phyloP scores from a whole-genome alignment of 768 basidiomycete species.

The Suillus fuscotomentosus region DNA sequence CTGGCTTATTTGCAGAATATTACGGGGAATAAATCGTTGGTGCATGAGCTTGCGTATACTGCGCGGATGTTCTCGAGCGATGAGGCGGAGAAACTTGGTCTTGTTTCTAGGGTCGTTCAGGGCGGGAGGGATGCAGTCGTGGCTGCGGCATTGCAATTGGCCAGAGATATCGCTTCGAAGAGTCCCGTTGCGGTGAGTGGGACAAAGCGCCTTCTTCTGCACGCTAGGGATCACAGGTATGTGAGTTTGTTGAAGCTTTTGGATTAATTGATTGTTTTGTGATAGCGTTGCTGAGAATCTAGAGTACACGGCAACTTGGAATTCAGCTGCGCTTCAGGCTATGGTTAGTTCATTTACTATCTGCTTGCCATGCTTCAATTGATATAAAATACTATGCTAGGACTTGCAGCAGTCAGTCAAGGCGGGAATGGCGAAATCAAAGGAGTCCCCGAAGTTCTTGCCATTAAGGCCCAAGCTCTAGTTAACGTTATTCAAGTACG shows the following conservation, averaged over 20 bases:
- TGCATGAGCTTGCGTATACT: conserved; percentile 76
- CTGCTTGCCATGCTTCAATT: not conserved
- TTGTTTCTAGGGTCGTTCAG: conserved; percentile 69
- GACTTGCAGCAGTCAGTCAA: conserved; percentile 10
- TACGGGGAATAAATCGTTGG: conserved; percentile 68
- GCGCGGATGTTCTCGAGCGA: conserved; percentile 64
- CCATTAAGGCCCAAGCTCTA: conserved; percentile 4
- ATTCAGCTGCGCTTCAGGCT: conserved; percentile 49
- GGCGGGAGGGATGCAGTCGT: conserved; percentile 70
- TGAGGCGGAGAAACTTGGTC: conserved; percentile 68
- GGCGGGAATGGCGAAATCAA: conserved; percentile 3
- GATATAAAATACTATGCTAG: not conserved
- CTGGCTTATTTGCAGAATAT: conserved; percentile 81
- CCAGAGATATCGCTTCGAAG: conserved; percentile 64
- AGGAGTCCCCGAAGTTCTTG: conserved; percentile 1
- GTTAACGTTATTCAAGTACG: not conserved
- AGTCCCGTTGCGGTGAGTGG: conserved; percentile 77
- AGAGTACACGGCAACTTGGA: conserved; percentile 59
- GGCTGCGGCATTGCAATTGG: conserved; percentile 62
- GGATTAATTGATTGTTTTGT: not conserved
- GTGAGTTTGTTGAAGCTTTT: conserved; percentile 17
- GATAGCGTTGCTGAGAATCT: conserved; percentile 44
- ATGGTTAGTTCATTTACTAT: conserved; percentile 28
- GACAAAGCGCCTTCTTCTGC: conserved; percentile 75
- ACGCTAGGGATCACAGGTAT: conserved; percentile 78